Base-by-base conservation (phyloP, 1,284 basidiomycete species). In the Exobasidium rhododendri region DNA sequence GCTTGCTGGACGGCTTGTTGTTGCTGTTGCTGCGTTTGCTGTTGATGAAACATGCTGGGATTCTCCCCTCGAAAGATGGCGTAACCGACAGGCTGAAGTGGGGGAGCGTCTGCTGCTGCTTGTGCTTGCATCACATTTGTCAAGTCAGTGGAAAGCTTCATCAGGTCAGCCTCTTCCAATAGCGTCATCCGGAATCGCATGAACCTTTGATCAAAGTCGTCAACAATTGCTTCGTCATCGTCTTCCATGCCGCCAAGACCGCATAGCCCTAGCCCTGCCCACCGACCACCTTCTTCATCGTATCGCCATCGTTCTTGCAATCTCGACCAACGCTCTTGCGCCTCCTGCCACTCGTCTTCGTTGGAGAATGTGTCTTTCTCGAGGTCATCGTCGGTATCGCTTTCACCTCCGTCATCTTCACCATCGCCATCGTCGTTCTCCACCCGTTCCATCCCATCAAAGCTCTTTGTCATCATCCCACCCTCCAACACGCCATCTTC, bases 241-340 rank as follows among this genome's bases (percentile, higher is more conserved):
- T 77, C 75, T 49, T 79, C 77, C 77, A 79, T 79, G 45, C 77
- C 77, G 32, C 77, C 77, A 1, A 79, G 67, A 11, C 75, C 72
- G 5, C 69, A 66, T 3, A 79, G 74, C 35, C 77, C 77, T 1
- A 78, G 64, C 6, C 77, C 77, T 4, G 77, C 77, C 59, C 72
- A 79, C 17, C 72, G 67, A 4, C 77, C 77, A 4, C 64, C 63
- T 57, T 79, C 77, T 55, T 79, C 75, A 55, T 79, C 75, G 60
- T 79, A 79, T 24, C 75, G 63, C 77, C 77, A 79, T 20, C 71
- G 67, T 61, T 78, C 75, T 47, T 70, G 68, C 20, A 71, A 31
- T 20, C 60, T 52, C 2, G 63, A 53, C 70, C 65, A 69, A 7
- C 61, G 62, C 47, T 64, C 61, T 40, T 59, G 46, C 17, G 35